These are phyloP conservation scores for Sporothrix sp. DNA, from an alignment of 2,329 filamentous ascomycete species.

Conservation along the genomic window DNA sequence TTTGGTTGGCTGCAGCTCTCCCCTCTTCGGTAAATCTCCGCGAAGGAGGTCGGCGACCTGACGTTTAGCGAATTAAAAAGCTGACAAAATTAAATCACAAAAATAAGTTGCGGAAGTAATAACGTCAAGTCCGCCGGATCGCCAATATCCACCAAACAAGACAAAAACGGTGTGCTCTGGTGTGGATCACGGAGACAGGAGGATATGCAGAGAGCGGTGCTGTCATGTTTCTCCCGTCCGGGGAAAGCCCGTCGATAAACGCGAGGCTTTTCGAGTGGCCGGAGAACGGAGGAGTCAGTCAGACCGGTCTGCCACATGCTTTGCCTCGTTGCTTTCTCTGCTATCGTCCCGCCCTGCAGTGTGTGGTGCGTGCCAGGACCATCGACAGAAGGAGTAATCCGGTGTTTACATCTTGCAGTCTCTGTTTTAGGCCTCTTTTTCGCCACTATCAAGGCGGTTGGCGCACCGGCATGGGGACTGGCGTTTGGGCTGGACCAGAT, in stretches of 20 bases:
- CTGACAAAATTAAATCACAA: background rate
- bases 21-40: background rate
- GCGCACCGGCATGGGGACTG: background rate
- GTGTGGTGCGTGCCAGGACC: background rate
- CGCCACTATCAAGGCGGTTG: background rate
- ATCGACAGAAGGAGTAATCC: background rate
- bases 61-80: background rate
- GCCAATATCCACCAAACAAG: too few relatives aligned
- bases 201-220: too few relatives aligned
- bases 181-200: too few relatives aligned
- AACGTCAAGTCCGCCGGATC: background rate
- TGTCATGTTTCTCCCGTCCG: too few relatives aligned
- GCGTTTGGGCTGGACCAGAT: background rate
- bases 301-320: background rate
- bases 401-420: background rate
- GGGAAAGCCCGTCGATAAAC: background rate
- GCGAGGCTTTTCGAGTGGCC: background rate
- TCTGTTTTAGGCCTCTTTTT: background rate
- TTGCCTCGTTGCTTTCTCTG: too few relatives aligned
- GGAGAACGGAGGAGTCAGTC: background rate
- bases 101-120: background rate
- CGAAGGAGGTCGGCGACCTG: conserved; percentile 15
- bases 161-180: too few relatives aligned
- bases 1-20: background rate
- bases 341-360: background rate